Evolutionary conservation across 73 alveolate genomes (phyloP).

Genomic region (Paramecium sexaurelia): DNA sequence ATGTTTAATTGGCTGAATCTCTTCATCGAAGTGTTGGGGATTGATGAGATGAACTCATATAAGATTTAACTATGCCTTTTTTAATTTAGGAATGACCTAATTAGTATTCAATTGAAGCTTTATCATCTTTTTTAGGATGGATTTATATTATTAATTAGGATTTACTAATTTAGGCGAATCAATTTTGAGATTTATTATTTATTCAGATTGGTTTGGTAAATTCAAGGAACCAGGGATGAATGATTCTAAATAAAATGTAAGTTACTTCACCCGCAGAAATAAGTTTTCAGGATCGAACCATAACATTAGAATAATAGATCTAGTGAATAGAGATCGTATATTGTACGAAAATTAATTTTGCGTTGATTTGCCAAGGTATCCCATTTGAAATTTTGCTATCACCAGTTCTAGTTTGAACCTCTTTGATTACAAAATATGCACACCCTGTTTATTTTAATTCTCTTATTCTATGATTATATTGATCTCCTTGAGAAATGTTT

Average conservation of each 20-base stretch:
- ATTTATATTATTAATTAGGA: conserved; percentile 12
- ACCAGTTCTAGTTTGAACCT: neutral
- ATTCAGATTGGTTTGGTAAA: neutral
- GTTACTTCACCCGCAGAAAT: conserved; percentile 1
- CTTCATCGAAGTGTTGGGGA: conserved; percentile 3
- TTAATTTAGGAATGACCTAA: neutral
- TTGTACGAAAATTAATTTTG: neutral
- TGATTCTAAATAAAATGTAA: neutral
- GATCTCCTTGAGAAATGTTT: neutral
- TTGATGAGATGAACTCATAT: conserved; percentile 39
- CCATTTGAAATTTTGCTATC: conserved; percentile 52
- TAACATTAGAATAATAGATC: conserved; percentile 19
- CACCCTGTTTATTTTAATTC: neutral
- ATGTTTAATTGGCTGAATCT: conserved; percentile 9
- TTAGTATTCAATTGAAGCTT: conserved; percentile 40
- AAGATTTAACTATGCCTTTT: neutral
- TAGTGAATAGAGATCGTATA: neutral
- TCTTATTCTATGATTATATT: conserved; percentile 9
- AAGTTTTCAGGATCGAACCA: neutral
- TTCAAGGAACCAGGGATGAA: conserved; percentile 23
- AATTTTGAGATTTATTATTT: neutral
- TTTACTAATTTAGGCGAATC: neutral
- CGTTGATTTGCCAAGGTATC: neutral
- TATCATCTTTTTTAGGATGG: conserved; percentile 12
- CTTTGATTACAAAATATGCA: neutral